A percentile compares a stretch with the other conserved stretches of the same genome.
These are phyloP conservation scores for Phytophthora sp. DNA, from an alignment of 352 stramenopile genomes.

Conservation along the genomic window DNA sequence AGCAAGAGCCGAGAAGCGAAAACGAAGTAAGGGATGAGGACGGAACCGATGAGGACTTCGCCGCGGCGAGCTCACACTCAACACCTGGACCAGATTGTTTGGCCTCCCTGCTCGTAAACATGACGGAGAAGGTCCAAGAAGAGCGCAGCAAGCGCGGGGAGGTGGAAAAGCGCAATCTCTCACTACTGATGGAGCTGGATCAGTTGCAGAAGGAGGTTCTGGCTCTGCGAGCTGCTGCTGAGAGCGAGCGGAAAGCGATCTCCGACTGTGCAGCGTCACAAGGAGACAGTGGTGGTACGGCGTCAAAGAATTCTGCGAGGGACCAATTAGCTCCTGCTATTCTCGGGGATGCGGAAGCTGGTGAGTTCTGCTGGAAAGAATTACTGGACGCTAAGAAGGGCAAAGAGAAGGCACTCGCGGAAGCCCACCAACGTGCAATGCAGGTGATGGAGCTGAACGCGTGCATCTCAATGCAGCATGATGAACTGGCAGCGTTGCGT, in stretches of 20 bases:
- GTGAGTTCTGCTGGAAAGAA: slow-evolving; percentile 62
- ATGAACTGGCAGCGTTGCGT: slow-evolving; percentile 66
- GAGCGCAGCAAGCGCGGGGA: slow-evolving; percentile 55
- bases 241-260: slow-evolving; percentile 12
- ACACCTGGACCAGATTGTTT: slow-evolving; percentile 42
- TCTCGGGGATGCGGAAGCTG: slow-evolving; percentile 33
- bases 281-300: neutral
- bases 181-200: slow-evolving; percentile 70
- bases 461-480: slow-evolving; percentile 79
- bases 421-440: slow-evolving; percentile 61
- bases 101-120: slow-evolving; percentile 59
- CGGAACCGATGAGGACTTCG: slow-evolving; percentile 7
- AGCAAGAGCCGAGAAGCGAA: slow-evolving; percentile 17
- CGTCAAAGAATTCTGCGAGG: slow-evolving; percentile 9
- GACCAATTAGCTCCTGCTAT: slow-evolving; percentile 18
- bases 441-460: slow-evolving; percentile 77
- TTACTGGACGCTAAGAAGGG: slow-evolving; percentile 58
- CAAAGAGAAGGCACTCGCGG: slow-evolving; percentile 62
- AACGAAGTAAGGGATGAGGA: slow-evolving; percentile 17
- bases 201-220: slow-evolving; percentile 70
- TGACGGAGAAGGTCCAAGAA: slow-evolving; percentile 69
- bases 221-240: slow-evolving; percentile 50
- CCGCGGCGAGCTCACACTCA: neutral
- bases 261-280: slow-evolving; percentile 6
- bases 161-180: slow-evolving; percentile 71